phyloP scores from a whole-genome alignment of 2,329 filamentous ascomycete species.

The Trichoderma simmonsii region DNA sequence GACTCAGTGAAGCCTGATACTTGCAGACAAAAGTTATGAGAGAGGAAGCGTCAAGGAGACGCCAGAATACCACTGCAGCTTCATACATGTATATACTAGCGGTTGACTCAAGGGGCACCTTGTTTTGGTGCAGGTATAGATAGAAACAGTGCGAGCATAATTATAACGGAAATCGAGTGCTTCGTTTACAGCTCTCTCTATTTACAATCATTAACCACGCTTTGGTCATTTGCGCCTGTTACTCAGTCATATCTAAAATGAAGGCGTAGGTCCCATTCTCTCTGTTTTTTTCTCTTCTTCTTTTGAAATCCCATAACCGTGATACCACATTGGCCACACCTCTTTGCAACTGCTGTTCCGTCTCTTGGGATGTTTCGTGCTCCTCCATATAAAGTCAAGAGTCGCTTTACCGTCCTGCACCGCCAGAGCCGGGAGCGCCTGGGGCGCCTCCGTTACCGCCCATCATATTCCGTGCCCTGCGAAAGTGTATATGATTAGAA shows the following conservation, averaged over 20 bases:
- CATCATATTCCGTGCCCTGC: slow-evolving; percentile 48
- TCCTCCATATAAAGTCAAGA: background rate
- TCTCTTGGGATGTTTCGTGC: background rate
- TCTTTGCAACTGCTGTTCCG: background rate
- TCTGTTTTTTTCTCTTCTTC: background rate
- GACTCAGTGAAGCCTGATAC: background rate
- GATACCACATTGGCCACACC: background rate
- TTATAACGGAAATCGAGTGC: slow-evolving; percentile 4
- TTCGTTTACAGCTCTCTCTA: slow-evolving; percentile 6
- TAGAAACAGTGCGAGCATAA: background rate
- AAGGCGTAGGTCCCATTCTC: background rate
- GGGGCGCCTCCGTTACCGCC: slow-evolving; percentile 26
- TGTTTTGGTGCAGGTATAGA: background rate
- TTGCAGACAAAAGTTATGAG: background rate
- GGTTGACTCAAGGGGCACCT: background rate
- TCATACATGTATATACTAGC: background rate
- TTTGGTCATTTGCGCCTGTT: slow-evolving; percentile 15
- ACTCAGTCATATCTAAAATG: background rate
- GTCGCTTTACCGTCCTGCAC: slow-evolving; percentile 22
- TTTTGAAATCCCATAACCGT: background rate
- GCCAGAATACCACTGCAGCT: background rate
- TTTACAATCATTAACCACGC: slow-evolving; percentile 13
- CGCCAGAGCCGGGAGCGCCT: slow-evolving; percentile 23
- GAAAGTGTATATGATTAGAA: background rate
- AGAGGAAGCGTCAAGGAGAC: background rate